Evolutionary conservation across 2,329 filamentous ascomycete species (phyloP).

Genomic region (Xylariaceae sp.): DNA sequence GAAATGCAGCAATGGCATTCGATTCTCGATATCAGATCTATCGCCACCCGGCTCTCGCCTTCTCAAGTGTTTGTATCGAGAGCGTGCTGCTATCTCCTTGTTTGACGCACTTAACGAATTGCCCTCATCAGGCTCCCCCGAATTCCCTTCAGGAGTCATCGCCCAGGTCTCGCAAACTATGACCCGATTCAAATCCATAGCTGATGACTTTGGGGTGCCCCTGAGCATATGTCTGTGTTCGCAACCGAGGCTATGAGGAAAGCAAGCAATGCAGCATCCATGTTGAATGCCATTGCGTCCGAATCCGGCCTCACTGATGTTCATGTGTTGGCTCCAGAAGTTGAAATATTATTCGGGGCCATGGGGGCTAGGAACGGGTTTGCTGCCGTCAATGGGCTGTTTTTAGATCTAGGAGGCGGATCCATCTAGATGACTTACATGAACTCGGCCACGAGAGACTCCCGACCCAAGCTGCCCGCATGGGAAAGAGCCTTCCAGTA

Average conservation of each 20-base stretch:
- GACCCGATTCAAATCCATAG: slow-evolving; percentile 73
- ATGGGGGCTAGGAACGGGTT: slow-evolving; percentile 82
- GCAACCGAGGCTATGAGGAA: slow-evolving; percentile 90
- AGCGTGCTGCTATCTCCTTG: slow-evolving; percentile 81
- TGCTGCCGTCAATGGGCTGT: slow-evolving; percentile 70
- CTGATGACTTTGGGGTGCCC: slow-evolving; percentile 72
- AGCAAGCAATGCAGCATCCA: slow-evolving; percentile 73
- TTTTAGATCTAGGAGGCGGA: slow-evolving; percentile 85
- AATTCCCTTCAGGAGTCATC: slow-evolving; percentile 64
- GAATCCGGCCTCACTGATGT: slow-evolving; percentile 72
- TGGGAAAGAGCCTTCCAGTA: slow-evolving; percentile 64
- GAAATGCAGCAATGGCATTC: slow-evolving; percentile 78
- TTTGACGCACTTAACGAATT: slow-evolving; percentile 77
- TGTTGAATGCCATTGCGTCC: slow-evolving; percentile 67
- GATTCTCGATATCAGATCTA: slow-evolving; percentile 88
- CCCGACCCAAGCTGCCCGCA: slow-evolving; percentile 60
- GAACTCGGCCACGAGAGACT: slow-evolving; percentile 53
- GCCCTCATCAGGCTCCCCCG: slow-evolving; percentile 38
- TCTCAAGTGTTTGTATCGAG: slow-evolving; percentile 77
- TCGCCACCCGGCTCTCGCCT: slow-evolving; percentile 72
- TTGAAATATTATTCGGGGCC: slow-evolving; percentile 83
- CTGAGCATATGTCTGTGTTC: slow-evolving; percentile 71
- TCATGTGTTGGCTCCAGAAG: slow-evolving; percentile 74
- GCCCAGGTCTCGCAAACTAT: slow-evolving; percentile 69
- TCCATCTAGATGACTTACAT: slow-evolving; percentile 71